Conservation (phyloP, 1,284 basidiomycete genomes). For the Pterulicium gracile region DNA sequence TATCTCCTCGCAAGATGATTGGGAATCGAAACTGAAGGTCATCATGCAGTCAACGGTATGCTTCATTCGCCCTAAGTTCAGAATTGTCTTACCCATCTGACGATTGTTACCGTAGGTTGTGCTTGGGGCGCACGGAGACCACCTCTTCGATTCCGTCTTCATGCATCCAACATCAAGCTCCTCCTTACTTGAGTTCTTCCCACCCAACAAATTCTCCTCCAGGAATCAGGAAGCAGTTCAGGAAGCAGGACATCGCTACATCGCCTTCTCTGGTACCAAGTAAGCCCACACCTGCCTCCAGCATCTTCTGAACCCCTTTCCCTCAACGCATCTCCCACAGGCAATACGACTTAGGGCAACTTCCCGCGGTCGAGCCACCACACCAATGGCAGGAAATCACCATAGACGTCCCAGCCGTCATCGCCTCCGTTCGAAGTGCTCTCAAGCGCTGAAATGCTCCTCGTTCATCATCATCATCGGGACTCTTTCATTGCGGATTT, state of each 20-base stretch:
- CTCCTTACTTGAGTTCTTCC: conserved; percentile 78
- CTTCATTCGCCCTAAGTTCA: conserved; percentile 9
- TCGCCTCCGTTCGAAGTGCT: background rate
- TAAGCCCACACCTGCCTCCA: conserved; percentile 1
- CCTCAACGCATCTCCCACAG: background rate
- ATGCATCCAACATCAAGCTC: too few relatives aligned
- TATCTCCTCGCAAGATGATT: conserved; percentile 43
- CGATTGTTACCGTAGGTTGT: conserved; percentile 40
- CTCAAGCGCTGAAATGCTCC: background rate
- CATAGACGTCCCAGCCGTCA: background rate
- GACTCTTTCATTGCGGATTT: too few relatives aligned
- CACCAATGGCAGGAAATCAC: background rate
- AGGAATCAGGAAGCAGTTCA: background rate
- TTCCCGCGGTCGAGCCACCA: background rate
- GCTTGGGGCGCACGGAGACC: conserved; percentile 61
- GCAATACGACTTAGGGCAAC: background rate
- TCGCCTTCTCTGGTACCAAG: background rate
- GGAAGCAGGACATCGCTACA: background rate
- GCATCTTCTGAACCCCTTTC: background rate
- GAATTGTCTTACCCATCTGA: background rate
- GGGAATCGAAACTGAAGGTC: conserved; percentile 51
- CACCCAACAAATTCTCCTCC: conserved; percentile 51
- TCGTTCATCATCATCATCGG: too few relatives aligned
- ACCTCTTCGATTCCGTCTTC: conserved; percentile 63
- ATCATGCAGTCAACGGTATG: conserved; percentile 65